Evolutionary conservation across 208 protist species (phyloP), one percentile per base, ranked within the genome.

Genomic region (Trypanosoma boissoni): DNA sequence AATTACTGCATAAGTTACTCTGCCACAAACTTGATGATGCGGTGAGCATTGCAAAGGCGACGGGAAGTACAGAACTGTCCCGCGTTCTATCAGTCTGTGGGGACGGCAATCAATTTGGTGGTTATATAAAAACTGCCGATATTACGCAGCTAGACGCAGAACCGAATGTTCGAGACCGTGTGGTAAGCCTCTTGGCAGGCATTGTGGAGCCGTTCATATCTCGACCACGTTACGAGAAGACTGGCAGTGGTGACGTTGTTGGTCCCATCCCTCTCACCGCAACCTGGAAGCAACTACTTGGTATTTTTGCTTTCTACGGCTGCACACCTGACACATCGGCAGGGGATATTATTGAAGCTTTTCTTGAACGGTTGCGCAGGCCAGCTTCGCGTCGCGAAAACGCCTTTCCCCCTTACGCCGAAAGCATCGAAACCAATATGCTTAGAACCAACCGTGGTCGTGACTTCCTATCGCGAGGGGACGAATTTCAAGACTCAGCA

Each of bases 211-310:
- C 82, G 14, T 96, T 96, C 71, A 61, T 96, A 32, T 55, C 60
- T 9, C 67, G 80, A 48, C 69, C 81, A 28, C 70, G 79, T 65
- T 96, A 92, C 59, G 44, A 24, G 56, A 48, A 28, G 41, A 54
- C 39, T 14, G 56, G 44, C 20, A 50, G 49, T 58, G 41, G 23
- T 12, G 48, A 26, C 5, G 18, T 24, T 37, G 60, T 86, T 24
- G 50, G 37, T 16, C 39, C 73, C 5, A 46, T 70, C 1, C 79
- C 76, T 1, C 66, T 69, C 3, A 74, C 83, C 4, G 83, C 85
- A n/a, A 92, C 89, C 51, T 96, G 89, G 86, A 93, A 92, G 63
- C 89, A 96, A 66, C 67, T 96, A 48, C 69, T 96, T 2, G 89
- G 89, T 27, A 83, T 92, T 57, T 91, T 92, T 66, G 72, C 80